These are phyloP conservation scores for Venturia carpophila DNA, from an alignment of 2,329 filamentous ascomycete species.

Conservation along the genomic window DNA sequence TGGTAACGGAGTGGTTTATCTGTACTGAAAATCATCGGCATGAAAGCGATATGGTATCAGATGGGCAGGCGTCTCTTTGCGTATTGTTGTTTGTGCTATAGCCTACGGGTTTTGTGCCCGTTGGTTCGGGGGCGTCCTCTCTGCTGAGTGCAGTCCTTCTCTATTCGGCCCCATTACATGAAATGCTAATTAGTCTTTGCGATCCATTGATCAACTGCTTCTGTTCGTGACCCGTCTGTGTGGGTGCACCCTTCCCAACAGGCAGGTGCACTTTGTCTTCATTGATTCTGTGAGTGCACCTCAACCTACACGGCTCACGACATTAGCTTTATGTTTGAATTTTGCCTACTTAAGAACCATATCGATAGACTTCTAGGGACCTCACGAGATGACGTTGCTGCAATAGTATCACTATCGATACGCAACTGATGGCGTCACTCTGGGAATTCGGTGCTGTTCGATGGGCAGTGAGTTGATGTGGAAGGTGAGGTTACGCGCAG, in stretches of 20 bases:
- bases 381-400: too few species aligned
- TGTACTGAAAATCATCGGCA: conserved; percentile 9
- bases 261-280: too few species aligned
- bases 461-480: too few species aligned
- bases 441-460: too few species aligned
- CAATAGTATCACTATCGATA: too few species aligned
- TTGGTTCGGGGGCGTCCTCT: neutral
- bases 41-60: neutral
- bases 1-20: neutral
- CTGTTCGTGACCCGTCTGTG: too few species aligned
- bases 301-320: too few species aligned
- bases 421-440: too few species aligned
- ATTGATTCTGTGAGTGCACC: too few species aligned
- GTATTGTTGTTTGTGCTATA: neutral
- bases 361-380: too few species aligned
- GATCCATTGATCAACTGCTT: neutral
- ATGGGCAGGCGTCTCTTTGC: conserved; percentile 1
- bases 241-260: neutral
- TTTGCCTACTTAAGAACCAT: too few species aligned
- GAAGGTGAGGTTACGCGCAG: neutral
- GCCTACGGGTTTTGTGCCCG: neutral
- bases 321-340: too few species aligned
- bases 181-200: neutral
- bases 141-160: neutral
- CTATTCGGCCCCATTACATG: neutral